Conservation (phyloP, 805 yeast genomes). For the Candida alai region DNA sequence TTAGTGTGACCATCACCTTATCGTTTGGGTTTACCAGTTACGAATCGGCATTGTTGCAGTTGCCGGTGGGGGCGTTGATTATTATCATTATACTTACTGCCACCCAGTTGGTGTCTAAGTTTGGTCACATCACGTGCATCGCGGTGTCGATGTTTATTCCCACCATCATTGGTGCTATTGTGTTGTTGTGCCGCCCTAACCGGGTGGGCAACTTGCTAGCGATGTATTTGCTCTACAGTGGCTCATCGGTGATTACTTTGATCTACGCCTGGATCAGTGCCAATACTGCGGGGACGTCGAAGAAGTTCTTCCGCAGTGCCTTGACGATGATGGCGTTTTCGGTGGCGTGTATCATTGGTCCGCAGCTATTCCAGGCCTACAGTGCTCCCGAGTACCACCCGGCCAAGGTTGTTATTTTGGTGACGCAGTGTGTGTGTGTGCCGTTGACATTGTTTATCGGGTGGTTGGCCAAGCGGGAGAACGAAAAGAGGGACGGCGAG, state of each 20-base stretch:
- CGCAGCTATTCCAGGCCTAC: conserved; percentile 57
- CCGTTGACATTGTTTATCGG: conserved; percentile 44
- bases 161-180: conserved; percentile 35
- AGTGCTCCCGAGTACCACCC: conserved; percentile 54
- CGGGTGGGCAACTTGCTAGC: conserved; percentile 47
- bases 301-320: conserved; percentile 58
- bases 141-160: conserved; percentile 28
- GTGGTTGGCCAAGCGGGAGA: conserved; percentile 44
- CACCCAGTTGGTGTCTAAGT: conserved; percentile 27
- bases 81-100: conserved; percentile 28
- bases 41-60: conserved; percentile 47
- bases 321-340: conserved; percentile 62
- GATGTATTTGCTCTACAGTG: conserved; percentile 49
- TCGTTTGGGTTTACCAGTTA: conserved; percentile 47
- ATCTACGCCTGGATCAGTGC: conserved; percentile 60
- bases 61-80: conserved; percentile 55
- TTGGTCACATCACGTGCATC: conserved; percentile 24
- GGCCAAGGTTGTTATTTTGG: conserved; percentile 55
- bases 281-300: conserved; percentile 73
- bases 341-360: conserved; percentile 63
- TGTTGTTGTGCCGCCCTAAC: conserved; percentile 35
- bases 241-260: conserved; percentile 55
- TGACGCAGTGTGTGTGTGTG: conserved; percentile 44
- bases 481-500: conserved; percentile 45
- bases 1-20: conserved; percentile 49